Percentiles rank a stretch among this genome's conserved stretches.
These are phyloP conservation scores for Globisporangium parvum DNA, from an alignment of 352 stramenopile genomes.

Conservation along the genomic window DNA sequence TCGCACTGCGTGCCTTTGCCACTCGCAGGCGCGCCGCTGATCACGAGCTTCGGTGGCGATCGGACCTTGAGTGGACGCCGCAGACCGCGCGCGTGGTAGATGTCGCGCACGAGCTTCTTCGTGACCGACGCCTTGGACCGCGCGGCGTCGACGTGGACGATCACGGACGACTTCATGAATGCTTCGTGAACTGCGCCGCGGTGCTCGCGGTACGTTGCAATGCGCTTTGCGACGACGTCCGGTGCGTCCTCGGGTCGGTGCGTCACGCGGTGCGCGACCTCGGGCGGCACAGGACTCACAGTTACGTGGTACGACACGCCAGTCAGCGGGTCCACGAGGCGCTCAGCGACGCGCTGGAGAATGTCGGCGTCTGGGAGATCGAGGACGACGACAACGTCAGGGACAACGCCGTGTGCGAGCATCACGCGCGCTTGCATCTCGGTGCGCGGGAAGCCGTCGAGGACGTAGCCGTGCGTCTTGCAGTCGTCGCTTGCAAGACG, in stretches of 20 bases:
- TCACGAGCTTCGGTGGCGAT: conserved; percentile 76
- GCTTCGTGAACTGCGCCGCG: conserved; percentile 65
- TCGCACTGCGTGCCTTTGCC: conserved; percentile 97
- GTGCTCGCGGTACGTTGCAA: conserved; percentile 79
- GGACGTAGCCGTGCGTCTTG: conserved; percentile 83
- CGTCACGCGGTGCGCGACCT: conserved; percentile 41
- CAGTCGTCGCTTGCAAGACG: conserved; percentile 86
- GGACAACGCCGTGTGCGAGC: conserved; percentile 53
- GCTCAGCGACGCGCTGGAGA: conserved; percentile 64
- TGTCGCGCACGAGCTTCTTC: conserved; percentile 34
- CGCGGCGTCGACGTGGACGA: conserved; percentile 68
- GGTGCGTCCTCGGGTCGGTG: conserved; percentile 82
- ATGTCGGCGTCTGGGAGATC: conserved; percentile 90
- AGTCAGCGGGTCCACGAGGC: conserved; percentile 73
- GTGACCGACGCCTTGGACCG: conserved; percentile 35
- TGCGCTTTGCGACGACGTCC: conserved; percentile 68
- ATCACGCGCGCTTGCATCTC: conserved; percentile 89
- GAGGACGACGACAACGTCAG: conserved; percentile 89
- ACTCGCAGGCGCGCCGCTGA: conserved; percentile 88
- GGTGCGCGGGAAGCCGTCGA: conserved; percentile 94
- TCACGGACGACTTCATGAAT: conserved; percentile 62
- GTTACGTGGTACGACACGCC: conserved; percentile 81
- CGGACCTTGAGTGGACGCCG: conserved; percentile 34
- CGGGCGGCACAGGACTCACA: conserved; percentile 51
- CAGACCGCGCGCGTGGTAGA: conserved; percentile 44